Evolutionary conservation across 2,329 filamentous ascomycete species (phyloP), one percentile per base, ranked within the genome.

Genomic region (Epichloe sp.): DNA sequence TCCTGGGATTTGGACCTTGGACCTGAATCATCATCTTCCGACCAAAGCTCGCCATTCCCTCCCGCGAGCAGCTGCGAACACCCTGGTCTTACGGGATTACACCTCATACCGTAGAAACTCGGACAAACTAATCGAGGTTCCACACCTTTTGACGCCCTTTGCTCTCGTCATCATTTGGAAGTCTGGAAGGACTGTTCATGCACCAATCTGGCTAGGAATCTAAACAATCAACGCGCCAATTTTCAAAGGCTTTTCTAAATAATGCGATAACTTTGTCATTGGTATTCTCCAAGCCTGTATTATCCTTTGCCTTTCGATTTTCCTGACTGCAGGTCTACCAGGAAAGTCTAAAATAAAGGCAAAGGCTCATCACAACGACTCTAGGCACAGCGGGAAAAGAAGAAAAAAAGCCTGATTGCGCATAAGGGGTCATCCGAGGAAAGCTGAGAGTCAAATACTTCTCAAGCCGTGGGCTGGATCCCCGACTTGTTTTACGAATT

Each of bases 381-480:
- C 36, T 17, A 35, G 41, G 34, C 6, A 15, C 15, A n/a, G 15
- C 19, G 26, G 3, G 15, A 5, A 10, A 19, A 19, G 19, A 19
- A 23, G 3, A 10, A 12, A 7, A 23, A 37, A n/a, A 26, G 19
- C 44, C 41, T 31, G 11, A 10, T 19, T 11, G 3, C 40, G 31
- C 12, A 34, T n/a, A 11, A 38, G 41, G 35, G 5, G 48, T 12
- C 42, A 23, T 5, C 15, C 4, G 14, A 14, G 15, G 31, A 19
- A 44, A 21, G 31, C 48, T 17, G 12, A 38, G 34, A 41, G 17
- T 11, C n/a, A 17, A 21, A 26, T 10, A 26, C 8, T 5, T 5
- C 15, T 44, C 14, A 45, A 51, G 36, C 26, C 26, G 48, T 42
- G 52, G 52, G 52, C 52, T 53, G 52, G 52, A 53, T 21, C 48